Conservation (phyloP, 2,329 filamentous ascomycete genomes). For the Cercospora janseana region DNA sequence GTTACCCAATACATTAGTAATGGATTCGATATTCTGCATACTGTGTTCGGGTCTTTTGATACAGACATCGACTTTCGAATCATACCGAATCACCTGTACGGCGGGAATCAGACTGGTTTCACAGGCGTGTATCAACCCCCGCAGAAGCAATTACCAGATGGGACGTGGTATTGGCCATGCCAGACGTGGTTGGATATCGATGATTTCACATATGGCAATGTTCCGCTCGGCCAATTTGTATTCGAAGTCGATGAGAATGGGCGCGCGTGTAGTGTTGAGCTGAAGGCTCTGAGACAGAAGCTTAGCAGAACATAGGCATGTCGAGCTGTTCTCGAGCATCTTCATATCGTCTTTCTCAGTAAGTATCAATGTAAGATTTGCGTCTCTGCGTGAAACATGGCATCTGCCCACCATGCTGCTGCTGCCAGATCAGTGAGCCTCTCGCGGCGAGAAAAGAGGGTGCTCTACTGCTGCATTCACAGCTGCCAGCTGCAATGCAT, state of each 20-base stretch:
- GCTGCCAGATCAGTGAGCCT: too few relatives aligned
- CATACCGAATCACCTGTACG: conserved; percentile 31
- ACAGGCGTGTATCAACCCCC: conserved; percentile 20
- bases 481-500: too few relatives aligned
- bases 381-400: too few relatives aligned
- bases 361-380: too few relatives aligned
- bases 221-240: conserved; percentile 23
- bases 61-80: conserved; percentile 26
- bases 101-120: conserved; percentile 19
- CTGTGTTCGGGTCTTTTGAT: conserved; percentile 18
- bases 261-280: conserved; percentile 17
- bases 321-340: too few relatives aligned
- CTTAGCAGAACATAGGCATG: conserved; percentile 20
- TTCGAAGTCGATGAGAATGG: conserved; percentile 28
- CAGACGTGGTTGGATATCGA: conserved; percentile 25
- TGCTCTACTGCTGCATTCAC: too few relatives aligned
- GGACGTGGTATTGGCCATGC: conserved; percentile 20
- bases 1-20: conserved; percentile 37
- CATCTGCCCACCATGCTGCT: too few relatives aligned
- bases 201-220: conserved; percentile 27
- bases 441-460: too few relatives aligned
- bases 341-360: too few relatives aligned
- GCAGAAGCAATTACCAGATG: conserved; percentile 19
- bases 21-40: conserved; percentile 35
- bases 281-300: conserved; percentile 21